Evolutionary conservation across 805 yeast species (phyloP), one percentile per base, ranked within the genome.

Genomic region (Candida nemodendra): DNA sequence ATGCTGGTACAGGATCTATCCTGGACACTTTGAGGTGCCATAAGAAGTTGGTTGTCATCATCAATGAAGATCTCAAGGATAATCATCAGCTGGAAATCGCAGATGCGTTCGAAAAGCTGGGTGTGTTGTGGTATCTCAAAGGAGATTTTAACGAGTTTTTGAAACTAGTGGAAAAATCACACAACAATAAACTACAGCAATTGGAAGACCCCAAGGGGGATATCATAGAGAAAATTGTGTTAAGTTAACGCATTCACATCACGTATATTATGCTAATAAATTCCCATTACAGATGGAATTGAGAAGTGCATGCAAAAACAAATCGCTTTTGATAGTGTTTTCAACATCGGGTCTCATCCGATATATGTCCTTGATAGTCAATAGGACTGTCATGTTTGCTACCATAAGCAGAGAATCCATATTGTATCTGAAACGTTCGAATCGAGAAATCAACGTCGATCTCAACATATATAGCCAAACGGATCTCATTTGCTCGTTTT

Each of bases 1-100:
- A 93, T 57, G 97, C 95, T 0, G 84, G 84, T 1, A 87, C 98
- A 0, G 99, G 99, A 2, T 86, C 96, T 0, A 84, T 91, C 6
- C 59, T 93, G 18, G 99, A 91, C 53, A 72, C 85, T 0, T 60
- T 88, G 25, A 68, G 93, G 16, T 53, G 54, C 19, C 37, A 61
- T 1, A 81, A 77, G 53, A 76, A 73, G 17, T 62, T 88, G 39
- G 64, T 90, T 1, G 89, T 84, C 5, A 82, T 88, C 19, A 75
- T 80, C 7, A 91, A 91, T 57, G 71, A 73, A 9, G 49, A 59
- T 4, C 70, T 93, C n/a, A 84, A 87, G 86, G 86, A 86, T 56
- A 86, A 89, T 56, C 97, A 90, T 57, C 96, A 90, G 57, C 46
- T 62, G 13, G 91, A 90, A 44, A 79, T 86, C 6, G 93, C 95